Evolutionary conservation across 108 stramenopile species (phyloP).

Genomic region (Nitzschia inconspicua): DNA sequence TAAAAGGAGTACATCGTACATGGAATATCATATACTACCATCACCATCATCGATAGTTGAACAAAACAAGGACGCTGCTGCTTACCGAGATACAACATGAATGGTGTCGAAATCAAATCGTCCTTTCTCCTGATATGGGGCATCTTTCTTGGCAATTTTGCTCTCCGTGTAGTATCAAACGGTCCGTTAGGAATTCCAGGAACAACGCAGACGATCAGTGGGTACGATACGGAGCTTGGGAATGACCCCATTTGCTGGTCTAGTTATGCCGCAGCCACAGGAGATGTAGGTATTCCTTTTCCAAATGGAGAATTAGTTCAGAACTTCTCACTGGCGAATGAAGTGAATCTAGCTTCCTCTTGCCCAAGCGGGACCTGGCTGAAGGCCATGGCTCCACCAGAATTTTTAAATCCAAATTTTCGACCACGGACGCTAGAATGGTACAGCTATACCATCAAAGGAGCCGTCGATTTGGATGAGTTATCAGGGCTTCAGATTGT

Average conservation of each 20-base stretch:
- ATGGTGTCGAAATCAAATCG: too few relatives aligned
- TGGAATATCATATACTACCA: too few relatives aligned
- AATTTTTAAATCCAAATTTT: not conserved
- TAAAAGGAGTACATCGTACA: too few relatives aligned
- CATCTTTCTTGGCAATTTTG: too few relatives aligned
- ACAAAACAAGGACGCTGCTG: too few relatives aligned
- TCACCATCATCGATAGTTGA: too few relatives aligned
- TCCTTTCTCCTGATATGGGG: too few relatives aligned
- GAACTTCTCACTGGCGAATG: not conserved
- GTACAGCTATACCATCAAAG: constrained; percentile 13
- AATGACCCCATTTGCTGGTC: constrained; percentile 30
- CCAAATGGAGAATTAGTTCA: not conserved
- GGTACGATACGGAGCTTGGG: constrained; percentile 28
- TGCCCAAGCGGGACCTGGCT: constrained; percentile 10
- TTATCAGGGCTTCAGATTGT: constrained; percentile 1
- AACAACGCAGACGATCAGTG: constrained; percentile 14
- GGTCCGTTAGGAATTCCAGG: too few relatives aligned
- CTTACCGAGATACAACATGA: too few relatives aligned
- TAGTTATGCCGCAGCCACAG: not conserved
- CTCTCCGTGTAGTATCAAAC: too few relatives aligned
- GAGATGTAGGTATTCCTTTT: not conserved
- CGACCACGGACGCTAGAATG: constrained; percentile 1
- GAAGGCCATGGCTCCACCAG: not conserved
- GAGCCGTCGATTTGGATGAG: not conserved
- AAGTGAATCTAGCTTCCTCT: not conserved